phyloP scores from a whole-genome alignment of 495 filamentous ascomycete species.

The Talaromyces stipitatus region DNA sequence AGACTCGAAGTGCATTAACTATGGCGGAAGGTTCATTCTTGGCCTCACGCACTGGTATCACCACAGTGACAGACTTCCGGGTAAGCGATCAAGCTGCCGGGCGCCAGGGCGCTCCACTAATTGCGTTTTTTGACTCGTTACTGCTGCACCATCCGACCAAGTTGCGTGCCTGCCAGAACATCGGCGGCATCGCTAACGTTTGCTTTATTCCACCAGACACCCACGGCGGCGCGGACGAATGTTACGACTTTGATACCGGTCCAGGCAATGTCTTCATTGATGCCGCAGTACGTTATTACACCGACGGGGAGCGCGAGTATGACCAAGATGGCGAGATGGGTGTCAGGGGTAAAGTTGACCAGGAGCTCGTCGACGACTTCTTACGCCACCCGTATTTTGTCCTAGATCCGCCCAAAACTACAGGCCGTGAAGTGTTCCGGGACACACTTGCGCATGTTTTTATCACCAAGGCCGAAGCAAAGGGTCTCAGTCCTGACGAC shows the following conservation, averaged over 20 bases:
- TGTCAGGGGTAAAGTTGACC: constrained; percentile 41
- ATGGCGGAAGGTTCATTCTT: constrained; percentile 39
- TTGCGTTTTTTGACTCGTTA: constrained; percentile 42
- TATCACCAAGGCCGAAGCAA: constrained; percentile 34
- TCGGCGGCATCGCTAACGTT: constrained; percentile 52
- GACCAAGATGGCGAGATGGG: constrained; percentile 45
- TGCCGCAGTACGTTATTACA: constrained; percentile 28
- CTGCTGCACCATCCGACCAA: constrained; percentile 50
- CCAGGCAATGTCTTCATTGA: constrained; percentile 37
- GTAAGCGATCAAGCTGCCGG: constrained; percentile 38
- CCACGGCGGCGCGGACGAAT: constrained; percentile 34
- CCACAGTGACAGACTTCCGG: constrained; percentile 38
- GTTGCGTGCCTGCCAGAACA: constrained; percentile 50
- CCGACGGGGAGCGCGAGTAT: constrained; percentile 23
- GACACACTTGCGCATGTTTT: constrained; percentile 43
- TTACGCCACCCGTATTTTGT: constrained; percentile 40
- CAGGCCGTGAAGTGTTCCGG: constrained; percentile 50
- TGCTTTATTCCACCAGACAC: constrained; percentile 51
- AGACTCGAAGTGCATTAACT: constrained; percentile 41
- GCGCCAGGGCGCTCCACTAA: constrained; percentile 36
- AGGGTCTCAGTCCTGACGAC: constrained; percentile 38
- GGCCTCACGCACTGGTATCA: constrained; percentile 35
- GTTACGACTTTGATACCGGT: constrained; percentile 46
- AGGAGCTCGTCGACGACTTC: constrained; percentile 47
- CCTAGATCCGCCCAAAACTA: constrained; percentile 47